These are phyloP conservation scores for Fraxinus excelsior DNA, from an alignment of 257 asterid species.

Conservation along the genomic window DNA sequence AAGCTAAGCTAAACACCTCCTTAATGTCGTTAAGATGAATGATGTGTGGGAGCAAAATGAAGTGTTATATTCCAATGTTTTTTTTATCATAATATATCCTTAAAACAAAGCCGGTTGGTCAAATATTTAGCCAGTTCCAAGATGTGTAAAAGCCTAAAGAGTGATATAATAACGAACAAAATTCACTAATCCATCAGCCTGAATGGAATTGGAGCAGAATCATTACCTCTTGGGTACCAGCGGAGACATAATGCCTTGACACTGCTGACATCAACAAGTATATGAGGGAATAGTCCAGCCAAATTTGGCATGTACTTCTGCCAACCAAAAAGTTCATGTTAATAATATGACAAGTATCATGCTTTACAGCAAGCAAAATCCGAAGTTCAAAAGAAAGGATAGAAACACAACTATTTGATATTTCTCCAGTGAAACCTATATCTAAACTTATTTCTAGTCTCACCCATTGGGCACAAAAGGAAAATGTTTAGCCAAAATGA, in stretches of 20 bases:
- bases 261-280: constrained; percentile 94
- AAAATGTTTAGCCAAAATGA: not conserved
- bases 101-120: not conserved
- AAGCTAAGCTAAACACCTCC: not conserved
- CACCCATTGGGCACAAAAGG: not conserved
- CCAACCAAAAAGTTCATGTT: constrained; percentile 17
- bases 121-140: not conserved
- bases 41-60: not conserved
- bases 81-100: not conserved
- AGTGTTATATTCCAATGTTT: not conserved
- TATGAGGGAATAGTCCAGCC: constrained; percentile 90
- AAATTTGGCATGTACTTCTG: constrained; percentile 95
- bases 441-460: not conserved
- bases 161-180: not conserved
- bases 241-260: constrained; percentile 79
- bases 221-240: constrained; percentile 89
- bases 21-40: not conserved
- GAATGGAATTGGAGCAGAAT: constrained; percentile 23
- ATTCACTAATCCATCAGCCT: not conserved
- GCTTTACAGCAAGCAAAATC: constrained; percentile 8
- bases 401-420: no score
- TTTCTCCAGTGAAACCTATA: not conserved
- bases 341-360: not conserved
- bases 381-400: not conserved
- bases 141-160: not conserved